Conservation (phyloP, 495 filamentous ascomycete genomes). For the Trichodelitschia bisporula region DNA sequence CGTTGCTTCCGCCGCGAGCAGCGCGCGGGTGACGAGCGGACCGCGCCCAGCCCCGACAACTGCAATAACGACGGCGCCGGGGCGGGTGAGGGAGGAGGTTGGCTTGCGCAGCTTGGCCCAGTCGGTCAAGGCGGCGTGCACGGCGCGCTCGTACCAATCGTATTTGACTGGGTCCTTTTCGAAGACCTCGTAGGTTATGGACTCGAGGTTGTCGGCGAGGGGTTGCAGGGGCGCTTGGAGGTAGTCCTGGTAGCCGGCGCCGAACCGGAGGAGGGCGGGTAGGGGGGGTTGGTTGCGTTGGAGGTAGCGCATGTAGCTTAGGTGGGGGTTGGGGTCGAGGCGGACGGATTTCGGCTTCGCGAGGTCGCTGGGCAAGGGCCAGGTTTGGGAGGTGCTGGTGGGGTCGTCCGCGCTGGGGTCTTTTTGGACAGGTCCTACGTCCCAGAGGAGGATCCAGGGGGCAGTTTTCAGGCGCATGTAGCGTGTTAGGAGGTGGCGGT, state of each 20-base stretch:
- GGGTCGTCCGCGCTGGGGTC: constrained; percentile 25
- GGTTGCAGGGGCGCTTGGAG: constrained; percentile 86
- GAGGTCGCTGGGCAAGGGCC: constrained; percentile 20
- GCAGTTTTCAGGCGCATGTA: constrained; percentile 62
- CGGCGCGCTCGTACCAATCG: constrained; percentile 75
- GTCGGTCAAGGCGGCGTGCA: constrained; percentile 57
- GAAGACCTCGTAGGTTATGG: constrained; percentile 94
- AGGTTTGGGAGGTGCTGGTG: constrained; percentile 20
- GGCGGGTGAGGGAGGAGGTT: constrained; percentile 37
- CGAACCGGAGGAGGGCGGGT: constrained; percentile 39
- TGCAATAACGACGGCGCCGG: constrained; percentile 52
- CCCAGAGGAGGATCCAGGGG: constrained; percentile 61
- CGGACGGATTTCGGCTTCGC: constrained; percentile 26
- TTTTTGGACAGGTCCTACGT: constrained; percentile 50
- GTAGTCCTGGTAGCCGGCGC: constrained; percentile 74
- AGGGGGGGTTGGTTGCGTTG: constrained; percentile 55
- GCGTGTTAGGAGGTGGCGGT: constrained; percentile 53
- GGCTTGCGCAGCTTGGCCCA: constrained; percentile 48
- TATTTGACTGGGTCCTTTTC: constrained; percentile 98
- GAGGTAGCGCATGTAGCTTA: constrained; percentile 61
- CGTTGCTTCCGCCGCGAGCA: constrained; percentile 52
- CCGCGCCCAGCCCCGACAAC: constrained; percentile 86
- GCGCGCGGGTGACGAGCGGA: constrained; percentile 63
- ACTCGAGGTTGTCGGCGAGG: constrained; percentile 86
- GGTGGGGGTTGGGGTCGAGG: constrained; percentile 41